Percentiles rank a stretch among this genome's conserved stretches.
phyloP scores from a whole-genome alignment of 371 early-diverging fungal genomes.

The Entomophthora muscae region DNA sequence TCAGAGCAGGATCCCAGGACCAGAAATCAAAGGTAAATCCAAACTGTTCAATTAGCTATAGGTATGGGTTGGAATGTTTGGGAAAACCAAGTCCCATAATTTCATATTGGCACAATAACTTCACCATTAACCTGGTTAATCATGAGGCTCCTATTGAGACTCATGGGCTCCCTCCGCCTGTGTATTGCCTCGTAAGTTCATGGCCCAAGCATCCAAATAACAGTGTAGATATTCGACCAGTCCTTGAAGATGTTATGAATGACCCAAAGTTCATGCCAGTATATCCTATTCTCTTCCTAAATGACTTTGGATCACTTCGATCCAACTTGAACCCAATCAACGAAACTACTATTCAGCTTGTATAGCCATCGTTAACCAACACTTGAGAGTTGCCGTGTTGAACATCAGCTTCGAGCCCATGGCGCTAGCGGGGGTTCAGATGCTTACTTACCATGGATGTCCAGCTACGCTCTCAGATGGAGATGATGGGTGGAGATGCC shows the following conservation, averaged over 20 bases:
- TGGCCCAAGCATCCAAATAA: not conserved
- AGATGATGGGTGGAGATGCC: conserved; percentile 38
- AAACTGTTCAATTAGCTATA: not conserved
- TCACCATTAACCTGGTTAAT: conserved; percentile 48
- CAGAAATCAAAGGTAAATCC: not conserved
- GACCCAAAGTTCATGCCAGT: conserved; percentile 21
- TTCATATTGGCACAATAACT: conserved; percentile 73
- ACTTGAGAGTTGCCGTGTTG: conserved; percentile 42
- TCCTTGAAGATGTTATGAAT: conserved; percentile 16
- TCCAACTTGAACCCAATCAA: conserved; percentile 55
- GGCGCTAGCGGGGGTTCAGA: conserved; percentile 54
- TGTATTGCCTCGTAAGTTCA: conserved; percentile 25
- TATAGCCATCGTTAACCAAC: not conserved
- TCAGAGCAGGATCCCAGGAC: no score
- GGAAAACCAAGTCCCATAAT: conserved; percentile 25
- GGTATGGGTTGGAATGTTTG: conserved; percentile 8
- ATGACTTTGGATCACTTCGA: conserved; percentile 76
- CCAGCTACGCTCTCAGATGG: conserved; percentile 34
- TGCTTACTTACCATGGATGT: conserved; percentile 47
- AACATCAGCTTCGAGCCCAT: conserved; percentile 44
- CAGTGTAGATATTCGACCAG: conserved; percentile 26
- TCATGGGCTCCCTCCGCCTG: conserved; percentile 25
- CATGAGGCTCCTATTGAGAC: conserved; percentile 27
- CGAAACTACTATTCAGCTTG: conserved; percentile 35
- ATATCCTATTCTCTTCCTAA: conserved; percentile 59